Conservation (phyloP, 2,329 filamentous ascomycete genomes). For the Lecanicillium sp. region DNA sequence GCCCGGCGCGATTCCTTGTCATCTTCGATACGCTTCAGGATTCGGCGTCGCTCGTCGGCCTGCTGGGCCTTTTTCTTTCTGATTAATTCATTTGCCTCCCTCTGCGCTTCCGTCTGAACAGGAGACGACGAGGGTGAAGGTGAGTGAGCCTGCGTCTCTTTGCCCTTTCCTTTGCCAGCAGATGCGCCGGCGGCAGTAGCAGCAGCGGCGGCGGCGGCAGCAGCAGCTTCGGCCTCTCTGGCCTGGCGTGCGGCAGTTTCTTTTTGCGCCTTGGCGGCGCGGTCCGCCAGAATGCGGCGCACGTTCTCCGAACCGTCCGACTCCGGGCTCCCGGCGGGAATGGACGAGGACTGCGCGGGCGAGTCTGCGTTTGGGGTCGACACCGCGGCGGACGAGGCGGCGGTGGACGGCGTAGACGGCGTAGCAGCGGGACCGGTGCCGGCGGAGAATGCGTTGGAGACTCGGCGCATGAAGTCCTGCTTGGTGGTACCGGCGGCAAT, state of each 20-base stretch:
- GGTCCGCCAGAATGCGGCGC: conserved; percentile 41
- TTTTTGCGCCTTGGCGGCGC: conserved; percentile 39
- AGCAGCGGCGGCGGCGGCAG: conserved; percentile 24
- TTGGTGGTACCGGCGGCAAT: conserved; percentile 58
- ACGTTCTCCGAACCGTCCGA: conserved; percentile 28
- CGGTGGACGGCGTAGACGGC: conserved; percentile 16
- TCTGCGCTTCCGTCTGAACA: conserved; percentile 29
- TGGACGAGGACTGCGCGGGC: conserved; percentile 18
- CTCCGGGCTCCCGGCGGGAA: conserved; percentile 20
- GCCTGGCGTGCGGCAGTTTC: conserved; percentile 40
- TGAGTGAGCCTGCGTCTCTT: too few relatives aligned
- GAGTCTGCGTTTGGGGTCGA: background rate
- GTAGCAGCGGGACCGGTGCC: background rate
- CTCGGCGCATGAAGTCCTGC: conserved; percentile 56
- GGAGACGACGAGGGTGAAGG: too few relatives aligned
- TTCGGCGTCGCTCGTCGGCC: conserved; percentile 61
- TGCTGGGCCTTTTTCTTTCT: conserved; percentile 61
- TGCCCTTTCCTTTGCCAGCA: conserved; percentile 40
- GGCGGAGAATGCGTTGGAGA: conserved; percentile 28
- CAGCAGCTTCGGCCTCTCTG: conserved; percentile 39
- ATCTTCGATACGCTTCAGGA: conserved; percentile 69
- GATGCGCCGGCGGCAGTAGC: conserved; percentile 19
- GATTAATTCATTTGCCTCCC: conserved; percentile 45
- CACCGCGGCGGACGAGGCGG: conserved; percentile 12
- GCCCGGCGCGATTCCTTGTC: conserved; percentile 65